Evolutionary conservation across 257 asterid genomes (phyloP).

Genomic region (Dorcoceras hygrometricum): DNA sequence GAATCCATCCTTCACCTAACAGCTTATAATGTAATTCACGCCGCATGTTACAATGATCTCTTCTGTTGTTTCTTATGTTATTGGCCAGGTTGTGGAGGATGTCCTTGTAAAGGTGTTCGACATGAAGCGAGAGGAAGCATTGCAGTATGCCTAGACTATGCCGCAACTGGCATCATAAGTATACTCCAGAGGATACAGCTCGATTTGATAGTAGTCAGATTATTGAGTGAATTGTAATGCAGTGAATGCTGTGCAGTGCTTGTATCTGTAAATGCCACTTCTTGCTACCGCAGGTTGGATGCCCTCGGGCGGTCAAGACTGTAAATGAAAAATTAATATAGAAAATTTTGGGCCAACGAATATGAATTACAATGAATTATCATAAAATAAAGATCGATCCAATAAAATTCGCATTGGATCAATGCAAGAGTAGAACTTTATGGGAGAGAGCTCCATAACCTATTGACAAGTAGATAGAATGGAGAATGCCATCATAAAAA

Average conservation of each 20-base stretch:
- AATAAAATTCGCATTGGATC: too few species aligned
- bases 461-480: too few species aligned
- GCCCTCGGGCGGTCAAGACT: background rate
- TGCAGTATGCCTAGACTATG: constrained; percentile 53
- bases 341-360: background rate
- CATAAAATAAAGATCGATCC: too few species aligned
- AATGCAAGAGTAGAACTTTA: too few species aligned
- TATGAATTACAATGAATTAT: background rate
- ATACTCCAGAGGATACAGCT: constrained; percentile 10
- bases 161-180: background rate
- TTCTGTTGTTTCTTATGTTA: constrained; percentile 12
- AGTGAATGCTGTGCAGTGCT: background rate
- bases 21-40: background rate
- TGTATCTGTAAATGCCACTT: background rate
- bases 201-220: constrained; percentile 11
- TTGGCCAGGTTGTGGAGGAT: constrained; percentile 80
- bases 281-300: background rate
- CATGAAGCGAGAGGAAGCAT: constrained; percentile 66
- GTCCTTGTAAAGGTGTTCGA: constrained; percentile 73
- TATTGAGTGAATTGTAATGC: background rate
- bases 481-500: too few species aligned
- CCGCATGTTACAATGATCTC: background rate
- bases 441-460: too few species aligned
- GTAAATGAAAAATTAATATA: background rate
- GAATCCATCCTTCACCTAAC: background rate